A percentile compares a stretch with the other conserved stretches of the same genome.
phyloP scores from a whole-genome alignment of 371 early-diverging fungal genomes.

The Mucor irregularis region DNA sequence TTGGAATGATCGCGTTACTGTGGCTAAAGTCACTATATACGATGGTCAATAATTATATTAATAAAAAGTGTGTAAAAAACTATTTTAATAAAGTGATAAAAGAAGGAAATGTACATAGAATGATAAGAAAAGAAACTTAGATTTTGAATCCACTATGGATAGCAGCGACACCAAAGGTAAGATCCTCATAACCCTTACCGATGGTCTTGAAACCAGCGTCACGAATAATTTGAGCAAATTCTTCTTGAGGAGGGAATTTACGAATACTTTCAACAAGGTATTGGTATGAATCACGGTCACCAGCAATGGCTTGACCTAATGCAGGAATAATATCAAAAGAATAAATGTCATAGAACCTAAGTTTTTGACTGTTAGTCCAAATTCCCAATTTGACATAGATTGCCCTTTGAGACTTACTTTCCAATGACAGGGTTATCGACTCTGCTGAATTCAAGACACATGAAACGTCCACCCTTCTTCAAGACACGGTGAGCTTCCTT shows the following conservation, averaged over 20 bases:
- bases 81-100: background rate
- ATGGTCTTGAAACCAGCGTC: conserved; percentile 90
- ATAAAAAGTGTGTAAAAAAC: too few relatives aligned
- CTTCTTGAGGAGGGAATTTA: conserved; percentile 89
- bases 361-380: background rate
- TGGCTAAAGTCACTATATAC: conserved; percentile 17
- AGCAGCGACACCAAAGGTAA: conserved; percentile 96
- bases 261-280: conserved; percentile 98
- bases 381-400: background rate
- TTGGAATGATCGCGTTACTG: conserved; percentile 18
- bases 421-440: conserved; percentile 89
- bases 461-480: conserved; percentile 94
- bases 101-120: background rate
- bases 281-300: conserved; percentile 92
- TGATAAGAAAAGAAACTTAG: conserved; percentile 28
- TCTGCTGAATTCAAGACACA: conserved; percentile 91
- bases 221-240: conserved; percentile 89
- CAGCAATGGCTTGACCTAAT: conserved; percentile 87
- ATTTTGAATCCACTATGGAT: conserved; percentile 93
- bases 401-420: conserved; percentile 48
- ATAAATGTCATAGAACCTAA: conserved; percentile 85
- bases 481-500: conserved; percentile 91
- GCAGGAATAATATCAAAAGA: conserved; percentile 94
- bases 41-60: background rate
- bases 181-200: conserved; percentile 88